phyloP scores from a whole-genome alignment of 1,139 yeast genomes.

The Yamadazyma taylorii region DNA sequence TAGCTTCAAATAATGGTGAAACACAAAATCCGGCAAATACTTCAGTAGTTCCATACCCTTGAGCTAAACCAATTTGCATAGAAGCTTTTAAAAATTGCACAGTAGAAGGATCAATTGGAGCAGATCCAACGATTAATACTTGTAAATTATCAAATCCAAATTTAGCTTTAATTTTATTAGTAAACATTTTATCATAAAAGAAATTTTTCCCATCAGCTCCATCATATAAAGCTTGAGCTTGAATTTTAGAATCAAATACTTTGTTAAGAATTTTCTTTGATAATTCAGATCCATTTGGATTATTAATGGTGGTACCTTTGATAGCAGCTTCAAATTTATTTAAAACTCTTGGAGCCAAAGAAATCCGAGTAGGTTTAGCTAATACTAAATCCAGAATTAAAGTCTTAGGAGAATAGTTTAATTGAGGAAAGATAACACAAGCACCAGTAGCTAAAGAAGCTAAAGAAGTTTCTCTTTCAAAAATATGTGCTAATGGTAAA shows the following conservation, averaged over 20 bases:
- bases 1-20: constrained; percentile 31
- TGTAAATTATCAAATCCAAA: constrained; percentile 34
- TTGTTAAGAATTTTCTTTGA: constrained; percentile 27
- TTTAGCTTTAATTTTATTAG: constrained; percentile 28
- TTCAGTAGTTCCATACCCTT: constrained; percentile 50
- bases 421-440: constrained; percentile 43
- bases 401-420: constrained; percentile 34
- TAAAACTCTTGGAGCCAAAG: constrained; percentile 41
- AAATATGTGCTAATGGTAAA: constrained; percentile 73
- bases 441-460: constrained; percentile 27
- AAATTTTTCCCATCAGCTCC: constrained; percentile 21
- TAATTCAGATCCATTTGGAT: constrained; percentile 30
- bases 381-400: constrained; percentile 38
- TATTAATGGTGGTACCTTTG: constrained; percentile 42
- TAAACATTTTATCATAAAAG: constrained; percentile 30
- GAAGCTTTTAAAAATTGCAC: constrained; percentile 42
- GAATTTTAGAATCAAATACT: constrained; percentile 19
- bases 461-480: constrained; percentile 43
- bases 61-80: constrained; percentile 38
- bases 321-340: constrained; percentile 46
- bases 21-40: constrained; percentile 42
- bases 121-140: constrained; percentile 37
- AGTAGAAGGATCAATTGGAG: constrained; percentile 45
- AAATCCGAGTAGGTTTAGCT: constrained; percentile 35
- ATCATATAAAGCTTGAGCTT: constrained; percentile 12